phyloP scores from a whole-genome alignment of 768 basidiomycete species.

The Kwoniella sp. region DNA sequence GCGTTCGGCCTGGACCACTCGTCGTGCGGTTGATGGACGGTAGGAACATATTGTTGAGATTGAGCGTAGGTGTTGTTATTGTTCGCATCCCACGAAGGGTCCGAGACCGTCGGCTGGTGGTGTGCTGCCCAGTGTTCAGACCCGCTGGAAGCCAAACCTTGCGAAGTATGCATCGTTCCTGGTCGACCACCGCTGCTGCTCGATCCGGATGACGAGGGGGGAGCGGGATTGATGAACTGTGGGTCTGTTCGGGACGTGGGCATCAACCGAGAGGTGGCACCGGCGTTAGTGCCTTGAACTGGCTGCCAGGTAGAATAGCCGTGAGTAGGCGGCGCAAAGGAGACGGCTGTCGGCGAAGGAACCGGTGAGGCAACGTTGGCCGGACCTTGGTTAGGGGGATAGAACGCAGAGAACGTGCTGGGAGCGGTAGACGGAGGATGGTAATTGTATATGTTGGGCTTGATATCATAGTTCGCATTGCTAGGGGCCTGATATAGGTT shows the following conservation, averaged over 20 bases:
- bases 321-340: constrained; percentile 1
- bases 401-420: constrained; percentile 20
- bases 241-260: constrained; percentile 12
- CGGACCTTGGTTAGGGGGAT: constrained; percentile 12
- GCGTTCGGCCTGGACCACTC: constrained; percentile 16
- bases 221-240: constrained; percentile 1
- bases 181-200: constrained; percentile 9
- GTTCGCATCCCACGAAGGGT: not conserved
- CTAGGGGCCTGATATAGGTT: constrained; percentile 5
- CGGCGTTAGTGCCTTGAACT: constrained; percentile 2
- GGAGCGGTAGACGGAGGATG: constrained; percentile 29
- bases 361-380: not conserved
- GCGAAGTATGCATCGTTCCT: not conserved
- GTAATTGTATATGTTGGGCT: constrained; percentile 23
- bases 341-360: constrained; percentile 7
- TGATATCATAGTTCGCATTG: constrained; percentile 21
- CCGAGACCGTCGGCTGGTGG: not conserved
- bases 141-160: not conserved
- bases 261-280: constrained; percentile 15
- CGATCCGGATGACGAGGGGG: constrained; percentile 26
- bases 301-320: constrained; percentile 21
- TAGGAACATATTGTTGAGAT: constrained; percentile 1
- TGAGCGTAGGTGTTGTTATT: not conserved
- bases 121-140: not conserved
- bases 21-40: constrained; percentile 15